Evolutionary conservation across 2,329 filamentous ascomycete genomes (phyloP), one percentile per base, ranked within the genome.

Genomic region (Plenodomus biglobosus): DNA sequence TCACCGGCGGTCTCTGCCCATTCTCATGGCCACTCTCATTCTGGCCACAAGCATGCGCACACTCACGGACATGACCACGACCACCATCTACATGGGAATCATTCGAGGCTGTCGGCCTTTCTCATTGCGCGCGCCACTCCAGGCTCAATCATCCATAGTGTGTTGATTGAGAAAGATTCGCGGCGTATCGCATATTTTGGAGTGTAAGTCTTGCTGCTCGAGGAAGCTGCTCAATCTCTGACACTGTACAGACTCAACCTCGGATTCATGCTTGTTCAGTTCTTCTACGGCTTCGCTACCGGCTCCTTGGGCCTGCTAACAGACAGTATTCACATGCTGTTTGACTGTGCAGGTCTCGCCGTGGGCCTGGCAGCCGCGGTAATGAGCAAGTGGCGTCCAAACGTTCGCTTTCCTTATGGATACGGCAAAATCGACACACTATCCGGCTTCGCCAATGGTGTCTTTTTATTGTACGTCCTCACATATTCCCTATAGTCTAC

Each of bases 291-390:
- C 40, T 95, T 94, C 62, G 76, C 94, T 10, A 97, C 91, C 3
- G 92, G 95, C 59, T 99, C 94, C 0, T 77, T 99, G 4, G 94
- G 94, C 2, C 80, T 99, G n/a, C 82, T 99, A 16, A 96, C 91
- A 59, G 94, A 99, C 73, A 97, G 92, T 64, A 94, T 99, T 55
- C 94, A 99, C 74, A 99, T 99, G 94, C 92, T 99, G 65, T 97
- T 99, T 63, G 94, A 99, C 73, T 99, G 94, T 60, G 85, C 96
- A 30, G 94, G 92, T 17, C 80, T 99, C 21, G 84, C 89, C 1
- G 91, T 99, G 30, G 94, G 94, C 10, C 78, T 99, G 8, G 87
- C 92, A 61, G 94, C 94, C 21, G 87, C 92, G 1, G 91, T 99
- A 5, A 90, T 96, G 78, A 94, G 90, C 73, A 97, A 97, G 73